Base-by-base conservation (phyloP, 805 yeast species). In the Kodamaea jinghongensis region DNA sequence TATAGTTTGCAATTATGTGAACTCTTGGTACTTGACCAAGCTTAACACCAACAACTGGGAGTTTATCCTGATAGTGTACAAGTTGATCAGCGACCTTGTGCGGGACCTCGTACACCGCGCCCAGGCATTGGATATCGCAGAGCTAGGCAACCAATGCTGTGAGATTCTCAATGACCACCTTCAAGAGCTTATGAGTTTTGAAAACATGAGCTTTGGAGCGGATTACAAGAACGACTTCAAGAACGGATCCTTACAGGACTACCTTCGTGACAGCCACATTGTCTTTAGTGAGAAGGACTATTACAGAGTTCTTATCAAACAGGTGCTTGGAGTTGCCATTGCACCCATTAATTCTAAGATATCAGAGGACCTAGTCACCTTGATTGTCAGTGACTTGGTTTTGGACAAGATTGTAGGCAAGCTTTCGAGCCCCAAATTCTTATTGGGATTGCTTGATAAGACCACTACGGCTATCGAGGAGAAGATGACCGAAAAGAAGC, bases 31-130 rank as follows among this genome's bases (percentile, higher is more conserved):
- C 40, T 28, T 44, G 22, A 22, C 25, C 36, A 41, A 60, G 38
- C 45, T 65, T 16, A 63, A 63, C 38, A 60, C 67, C 5, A 61
- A 60, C 35, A 61, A 61, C 44, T 35, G 49, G 29, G 63, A 58
- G 20, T 62, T 65, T 48, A 31, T 61, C 6, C 51, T 44, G 30
- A 36, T 39, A n/a, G 49, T 61, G 11, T 63, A 64, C 43, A 40
- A 46, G 27, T 37, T 53, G 16, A 38, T 65, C 22, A 51, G 56
- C 22, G 58, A 56, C 10, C 50, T 55, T 15, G 49, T 58, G n/a
- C 42, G 43, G 22, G 61, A 58, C 34, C 28, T 63, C 22, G 44
- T 52, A 9, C 44, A 36, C 25, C 39, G 70, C 26, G 41, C 58
- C 9, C 31, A 32, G 6, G 22, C 16, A 2, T 34, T 39, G 8